Evolutionary conservation across 306 rosid species (phyloP).

Genomic region (Fagus sylvatica): DNA sequence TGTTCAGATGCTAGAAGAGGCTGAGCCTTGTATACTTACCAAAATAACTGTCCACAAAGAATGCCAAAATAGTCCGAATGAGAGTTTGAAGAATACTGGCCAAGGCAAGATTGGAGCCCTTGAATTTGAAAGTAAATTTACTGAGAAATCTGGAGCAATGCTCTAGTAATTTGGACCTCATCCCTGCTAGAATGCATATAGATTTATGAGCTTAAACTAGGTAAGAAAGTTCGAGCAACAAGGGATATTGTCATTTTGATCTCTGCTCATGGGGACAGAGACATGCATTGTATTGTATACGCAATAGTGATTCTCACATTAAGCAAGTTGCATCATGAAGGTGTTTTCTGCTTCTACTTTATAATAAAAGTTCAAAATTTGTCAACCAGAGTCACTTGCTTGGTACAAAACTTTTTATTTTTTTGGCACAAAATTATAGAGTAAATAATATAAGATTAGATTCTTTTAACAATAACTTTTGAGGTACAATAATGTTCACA

Average conservation of each 20-base stretch:
- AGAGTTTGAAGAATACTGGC: not conserved
- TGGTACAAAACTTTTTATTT: not conserved
- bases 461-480: too few species aligned
- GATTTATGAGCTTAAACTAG: not conserved
- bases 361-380: not conserved
- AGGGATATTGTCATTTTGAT: not conserved
- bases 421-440: too few species aligned
- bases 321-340: not conserved
- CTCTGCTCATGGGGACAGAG: not conserved
- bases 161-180: not conserved
- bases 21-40: constrained; percentile 51
- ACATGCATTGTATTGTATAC: not conserved
- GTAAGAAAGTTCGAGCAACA: not conserved
- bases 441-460: too few species aligned
- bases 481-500: too few species aligned
- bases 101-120: not conserved
- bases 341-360: not conserved
- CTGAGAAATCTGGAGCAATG: not conserved
- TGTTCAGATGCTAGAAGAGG: constrained; percentile 87
- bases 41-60: constrained; percentile 40
- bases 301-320: not conserved
- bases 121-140: constrained; percentile 2
- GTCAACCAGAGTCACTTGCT: not conserved
- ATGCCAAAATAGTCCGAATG: constrained; percentile 23
- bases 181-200: not conserved